phyloP scores from a whole-genome alignment of 441 rosid genomes.

The Gossypium gossypioides region DNA sequence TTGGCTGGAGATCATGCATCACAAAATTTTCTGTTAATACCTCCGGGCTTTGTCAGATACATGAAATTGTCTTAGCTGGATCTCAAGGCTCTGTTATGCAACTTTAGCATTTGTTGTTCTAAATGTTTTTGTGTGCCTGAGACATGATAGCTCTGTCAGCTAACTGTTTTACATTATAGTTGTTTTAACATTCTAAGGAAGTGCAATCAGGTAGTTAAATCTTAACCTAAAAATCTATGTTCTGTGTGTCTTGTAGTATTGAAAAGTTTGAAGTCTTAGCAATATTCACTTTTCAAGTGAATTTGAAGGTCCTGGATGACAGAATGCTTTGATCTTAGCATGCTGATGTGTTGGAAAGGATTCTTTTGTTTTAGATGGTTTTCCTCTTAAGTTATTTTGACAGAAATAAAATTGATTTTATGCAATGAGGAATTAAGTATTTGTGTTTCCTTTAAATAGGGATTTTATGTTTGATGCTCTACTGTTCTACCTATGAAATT shows the following conservation, averaged over 20 bases:
- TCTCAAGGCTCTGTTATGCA: neutral
- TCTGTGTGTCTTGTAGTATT: neutral
- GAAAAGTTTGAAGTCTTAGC: neutral
- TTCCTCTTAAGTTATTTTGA: neutral
- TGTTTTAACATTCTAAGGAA: neutral
- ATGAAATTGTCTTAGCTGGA: constrained; percentile 1
- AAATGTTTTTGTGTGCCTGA: neutral
- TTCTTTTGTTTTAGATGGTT: neutral
- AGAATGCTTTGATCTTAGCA: neutral
- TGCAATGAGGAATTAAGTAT: constrained; percentile 1
- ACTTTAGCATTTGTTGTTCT: neutral
- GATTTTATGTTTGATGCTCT: neutral
- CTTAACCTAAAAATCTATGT: neutral
- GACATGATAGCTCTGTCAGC: neutral
- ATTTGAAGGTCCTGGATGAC: constrained; percentile 2
- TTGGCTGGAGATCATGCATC: neutral
- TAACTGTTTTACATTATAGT: neutral
- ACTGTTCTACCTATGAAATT: neutral
- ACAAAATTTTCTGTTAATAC: neutral
- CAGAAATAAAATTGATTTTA: neutral
- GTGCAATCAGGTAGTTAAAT: neutral
- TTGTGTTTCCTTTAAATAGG: neutral
- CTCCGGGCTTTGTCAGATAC: neutral
- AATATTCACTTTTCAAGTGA: neutral
- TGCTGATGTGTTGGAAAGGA: neutral